Evolutionary conservation across 1,139 yeast genomes (phyloP).

Genomic region (Pichia sp.): DNA sequence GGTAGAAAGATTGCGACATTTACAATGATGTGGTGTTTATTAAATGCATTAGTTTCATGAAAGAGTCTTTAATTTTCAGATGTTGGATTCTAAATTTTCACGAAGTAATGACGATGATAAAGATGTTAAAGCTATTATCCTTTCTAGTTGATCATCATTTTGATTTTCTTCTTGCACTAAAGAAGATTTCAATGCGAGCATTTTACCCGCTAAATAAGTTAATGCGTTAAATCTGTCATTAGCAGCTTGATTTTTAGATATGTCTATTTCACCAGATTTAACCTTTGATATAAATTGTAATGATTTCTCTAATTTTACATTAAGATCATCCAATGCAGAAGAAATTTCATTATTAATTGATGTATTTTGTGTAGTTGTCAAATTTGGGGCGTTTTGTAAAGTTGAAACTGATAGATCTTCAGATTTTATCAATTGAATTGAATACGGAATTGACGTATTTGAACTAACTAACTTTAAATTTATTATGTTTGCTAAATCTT

Average conservation of each 20-base stretch:
- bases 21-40: conserved; percentile 80
- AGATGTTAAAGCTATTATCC: conserved; percentile 5
- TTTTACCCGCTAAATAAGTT: conserved; percentile 3
- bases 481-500: background rate
- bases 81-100: conserved; percentile 4
- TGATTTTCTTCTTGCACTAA: background rate
- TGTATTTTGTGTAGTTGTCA: background rate
- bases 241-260: background rate
- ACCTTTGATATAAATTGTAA: conserved; percentile 8
- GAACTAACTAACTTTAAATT: background rate
- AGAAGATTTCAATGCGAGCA: background rate
- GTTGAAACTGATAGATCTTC: conserved; percentile 7
- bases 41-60: conserved; percentile 47
- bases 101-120: conserved; percentile 9
- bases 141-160: conserved; percentile 1
- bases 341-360: background rate
- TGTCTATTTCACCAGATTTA: conserved; percentile 4
- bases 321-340: conserved; percentile 3
- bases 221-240: conserved; percentile 3
- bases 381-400: conserved; percentile 5
- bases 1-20: conserved; percentile 60
- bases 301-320: conserved; percentile 4
- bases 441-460: background rate
- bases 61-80: background rate
- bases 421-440: conserved; percentile 2